A percentile compares a stretch with the other conserved stretches of the same genome.
These are phyloP conservation scores for Fusarium vanettenii DNA, from an alignment of 2,329 filamentous ascomycete genomes.

Conservation along the genomic window DNA sequence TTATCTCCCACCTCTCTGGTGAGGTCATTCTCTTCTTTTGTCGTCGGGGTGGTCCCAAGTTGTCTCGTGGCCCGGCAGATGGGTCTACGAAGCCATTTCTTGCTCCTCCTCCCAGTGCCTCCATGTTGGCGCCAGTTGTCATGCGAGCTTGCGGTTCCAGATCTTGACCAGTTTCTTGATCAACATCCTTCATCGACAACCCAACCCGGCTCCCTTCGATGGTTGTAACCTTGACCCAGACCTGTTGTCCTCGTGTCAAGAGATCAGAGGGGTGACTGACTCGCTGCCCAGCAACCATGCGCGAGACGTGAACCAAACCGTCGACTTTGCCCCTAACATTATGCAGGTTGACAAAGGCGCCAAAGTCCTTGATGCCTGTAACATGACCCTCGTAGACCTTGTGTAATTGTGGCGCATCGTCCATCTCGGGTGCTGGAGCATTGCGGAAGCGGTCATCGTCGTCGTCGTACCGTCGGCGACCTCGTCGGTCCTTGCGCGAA, in stretches of 20 bases:
- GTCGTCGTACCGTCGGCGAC: constrained; percentile 54
- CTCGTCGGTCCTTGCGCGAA: constrained; percentile 48
- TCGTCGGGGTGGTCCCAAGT: constrained; percentile 58
- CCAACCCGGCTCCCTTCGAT: constrained; percentile 77
- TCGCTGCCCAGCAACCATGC: constrained; percentile 83
- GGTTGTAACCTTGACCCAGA: constrained; percentile 93
- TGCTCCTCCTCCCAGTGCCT: constrained; percentile 76
- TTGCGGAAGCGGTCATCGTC: constrained; percentile 70
- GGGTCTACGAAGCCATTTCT: constrained; percentile 68
- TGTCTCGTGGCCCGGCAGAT: constrained; percentile 50
- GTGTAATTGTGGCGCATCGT: constrained; percentile 82
- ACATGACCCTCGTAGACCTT: constrained; percentile 93
- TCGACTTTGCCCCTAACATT: constrained; percentile 90
- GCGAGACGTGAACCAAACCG: constrained; percentile 92
- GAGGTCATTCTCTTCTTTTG: constrained; percentile 95
- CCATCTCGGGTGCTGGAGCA: constrained; percentile 78
- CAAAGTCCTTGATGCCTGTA: constrained; percentile 94
- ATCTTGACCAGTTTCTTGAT: constrained; percentile 88
- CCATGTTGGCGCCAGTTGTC: constrained; percentile 90
- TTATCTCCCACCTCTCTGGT: constrained; percentile 96
- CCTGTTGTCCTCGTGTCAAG: constrained; percentile 80
- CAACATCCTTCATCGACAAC: constrained; percentile 96
- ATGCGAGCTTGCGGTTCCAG: constrained; percentile 81
- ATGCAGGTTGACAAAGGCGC: constrained; percentile 92
- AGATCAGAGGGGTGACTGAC: constrained; percentile 94